These are phyloP conservation scores for Didymella pinodella DNA, from an alignment of 2,329 filamentous ascomycete species.

Conservation along the genomic window DNA sequence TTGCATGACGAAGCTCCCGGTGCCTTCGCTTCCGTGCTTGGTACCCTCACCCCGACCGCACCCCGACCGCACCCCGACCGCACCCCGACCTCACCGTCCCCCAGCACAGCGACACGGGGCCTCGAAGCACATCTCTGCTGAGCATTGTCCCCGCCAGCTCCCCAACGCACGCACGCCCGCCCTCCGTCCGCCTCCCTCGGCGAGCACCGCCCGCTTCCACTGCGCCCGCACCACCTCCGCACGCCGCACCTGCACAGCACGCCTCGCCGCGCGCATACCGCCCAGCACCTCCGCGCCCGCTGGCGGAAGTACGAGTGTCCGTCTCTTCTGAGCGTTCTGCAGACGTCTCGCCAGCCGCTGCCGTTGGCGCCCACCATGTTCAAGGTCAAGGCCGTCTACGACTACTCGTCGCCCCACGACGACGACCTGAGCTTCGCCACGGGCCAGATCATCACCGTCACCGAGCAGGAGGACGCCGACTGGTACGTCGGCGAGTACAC, in stretches of 20 bases:
- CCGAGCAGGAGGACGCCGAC: constrained; percentile 88
- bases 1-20: constrained; percentile 19
- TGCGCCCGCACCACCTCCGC: constrained; percentile 1
- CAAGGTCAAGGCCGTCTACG: constrained; percentile 95
- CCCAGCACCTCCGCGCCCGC: constrained; percentile 1
- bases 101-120: constrained; percentile 21
- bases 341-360: constrained; percentile 9
- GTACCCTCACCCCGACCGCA: constrained; percentile 18
- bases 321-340: constrained; percentile 7
- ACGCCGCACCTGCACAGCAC: not conserved
- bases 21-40: constrained; percentile 22
- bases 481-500: constrained; percentile 93
- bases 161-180: constrained; percentile 1
- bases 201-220: constrained; percentile 16
- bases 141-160: constrained; percentile 1
- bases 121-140: constrained; percentile 21
- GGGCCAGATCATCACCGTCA: constrained; percentile 93
- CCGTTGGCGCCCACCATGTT: constrained; percentile 59
- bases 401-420: constrained; percentile 91
- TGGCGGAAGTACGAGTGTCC: not conserved
- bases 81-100: constrained; percentile 19
- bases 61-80: constrained; percentile 19
- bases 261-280: not conserved
- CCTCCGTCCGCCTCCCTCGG: constrained; percentile 10
- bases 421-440: constrained; percentile 89